Percentiles rank a stretch among this genome's conserved stretches.
These are phyloP conservation scores for Eucalyptus marginata DNA, from an alignment of 345 rosid species.

Conservation along the genomic window DNA sequence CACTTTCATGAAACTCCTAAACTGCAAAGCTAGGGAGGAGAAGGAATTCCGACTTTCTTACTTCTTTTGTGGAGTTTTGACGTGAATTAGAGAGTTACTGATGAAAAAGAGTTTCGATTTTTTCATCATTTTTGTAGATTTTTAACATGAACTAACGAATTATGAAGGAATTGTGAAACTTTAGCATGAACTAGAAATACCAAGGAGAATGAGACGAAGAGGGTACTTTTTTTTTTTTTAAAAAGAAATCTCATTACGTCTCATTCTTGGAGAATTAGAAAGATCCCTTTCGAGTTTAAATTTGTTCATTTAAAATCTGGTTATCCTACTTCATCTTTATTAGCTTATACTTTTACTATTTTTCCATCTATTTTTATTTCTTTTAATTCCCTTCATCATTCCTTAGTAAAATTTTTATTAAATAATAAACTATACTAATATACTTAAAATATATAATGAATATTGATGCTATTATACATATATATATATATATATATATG, in stretches of 20 bases:
- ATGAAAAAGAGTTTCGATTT: rapidly evolving
- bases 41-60: neutral
- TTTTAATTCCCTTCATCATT: neutral
- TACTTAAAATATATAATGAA: neutral
- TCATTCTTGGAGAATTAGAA: neutral
- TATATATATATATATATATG: too few relatives aligned
- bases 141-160: too few relatives aligned
- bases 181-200: neutral
- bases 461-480: too few relatives aligned
- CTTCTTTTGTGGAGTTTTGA: neutral
- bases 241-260: neutral
- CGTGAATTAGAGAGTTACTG: neutral
- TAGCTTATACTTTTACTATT: too few relatives aligned
- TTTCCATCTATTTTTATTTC: neutral
- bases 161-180: neutral
- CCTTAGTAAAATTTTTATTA: neutral
- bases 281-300: neutral
- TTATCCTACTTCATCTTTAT: neutral
- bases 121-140: too few relatives aligned
- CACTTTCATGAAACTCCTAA: neutral
- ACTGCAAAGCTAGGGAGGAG: neutral
- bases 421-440: too few relatives aligned
- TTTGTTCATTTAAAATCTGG: neutral
- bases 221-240: too few relatives aligned
- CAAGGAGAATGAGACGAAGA: too few relatives aligned